phyloP scores from a whole-genome alignment of 2,329 filamentous ascomycete species.

The Colletotrichum sansevieriae region DNA sequence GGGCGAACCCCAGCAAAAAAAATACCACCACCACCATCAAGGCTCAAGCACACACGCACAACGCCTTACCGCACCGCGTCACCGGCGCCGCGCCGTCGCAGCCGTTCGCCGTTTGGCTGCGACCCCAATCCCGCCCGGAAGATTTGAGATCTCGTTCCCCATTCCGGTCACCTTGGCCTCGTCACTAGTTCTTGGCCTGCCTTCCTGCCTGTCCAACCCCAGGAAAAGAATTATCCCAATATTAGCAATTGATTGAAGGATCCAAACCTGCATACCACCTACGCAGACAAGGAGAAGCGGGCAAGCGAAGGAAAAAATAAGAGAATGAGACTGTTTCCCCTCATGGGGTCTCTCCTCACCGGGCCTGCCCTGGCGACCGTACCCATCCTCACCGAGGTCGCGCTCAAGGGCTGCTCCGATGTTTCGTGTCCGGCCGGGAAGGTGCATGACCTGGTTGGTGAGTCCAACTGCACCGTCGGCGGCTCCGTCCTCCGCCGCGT shows the following conservation, averaged over 20 bases:
- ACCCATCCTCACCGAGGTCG: slow-evolving; percentile 40
- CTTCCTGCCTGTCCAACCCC: not conserved
- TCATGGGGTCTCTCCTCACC: slow-evolving; percentile 40
- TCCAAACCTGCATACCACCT: not conserved
- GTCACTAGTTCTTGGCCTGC: not conserved
- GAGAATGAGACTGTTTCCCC: slow-evolving; percentile 26
- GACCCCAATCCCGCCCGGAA: not conserved
- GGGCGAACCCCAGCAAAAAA: slow-evolving; percentile 2
- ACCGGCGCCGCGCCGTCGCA: slow-evolving; percentile 2
- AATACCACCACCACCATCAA: not conserved
- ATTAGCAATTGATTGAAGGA: not conserved
- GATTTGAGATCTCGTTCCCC: not conserved
- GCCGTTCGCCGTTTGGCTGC: not conserved
- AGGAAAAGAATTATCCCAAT: not conserved
- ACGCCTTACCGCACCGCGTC: not conserved
- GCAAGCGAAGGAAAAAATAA: not conserved
- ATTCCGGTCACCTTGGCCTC: not conserved
- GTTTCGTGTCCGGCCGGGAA: slow-evolving; percentile 33
- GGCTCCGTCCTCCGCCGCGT: slow-evolving; percentile 39
- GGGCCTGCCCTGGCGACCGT: slow-evolving; percentile 38
- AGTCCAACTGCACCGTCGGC: slow-evolving; percentile 40
- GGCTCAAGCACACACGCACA: not conserved
- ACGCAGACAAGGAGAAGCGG: not conserved
- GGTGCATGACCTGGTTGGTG: slow-evolving; percentile 35
- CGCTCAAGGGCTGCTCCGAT: slow-evolving; percentile 35